These are phyloP conservation scores for Geotrichum aggregatum DNA, from an alignment of 1,139 yeast genomes.

Conservation along the genomic window DNA sequence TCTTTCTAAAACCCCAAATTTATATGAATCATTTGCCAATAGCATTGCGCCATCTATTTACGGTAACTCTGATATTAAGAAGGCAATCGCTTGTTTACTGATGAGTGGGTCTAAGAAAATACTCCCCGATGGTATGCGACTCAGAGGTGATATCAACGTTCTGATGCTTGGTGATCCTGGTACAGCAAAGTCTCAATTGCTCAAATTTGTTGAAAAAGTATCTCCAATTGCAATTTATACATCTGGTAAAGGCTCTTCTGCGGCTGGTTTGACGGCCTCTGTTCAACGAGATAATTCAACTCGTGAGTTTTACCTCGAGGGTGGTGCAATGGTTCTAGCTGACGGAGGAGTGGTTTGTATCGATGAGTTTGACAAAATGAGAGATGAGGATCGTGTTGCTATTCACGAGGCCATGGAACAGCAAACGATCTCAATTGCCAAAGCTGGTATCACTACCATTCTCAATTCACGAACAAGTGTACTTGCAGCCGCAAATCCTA, in stretches of 20 bases:
- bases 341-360: conserved; percentile 99
- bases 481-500: conserved; percentile 96
- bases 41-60: conserved; percentile 96
- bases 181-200: conserved; percentile 93
- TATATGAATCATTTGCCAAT: conserved; percentile 77
- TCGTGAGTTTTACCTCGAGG: conserved; percentile 90
- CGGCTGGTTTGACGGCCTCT: conserved; percentile 98
- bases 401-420: conserved; percentile 99
- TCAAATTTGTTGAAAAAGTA: conserved; percentile 91
- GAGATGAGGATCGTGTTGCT: conserved; percentile 98
- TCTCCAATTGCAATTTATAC: conserved; percentile 95
- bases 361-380: conserved; percentile 98
- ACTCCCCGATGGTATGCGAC: conserved; percentile 92
- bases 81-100: conserved; percentile 83
- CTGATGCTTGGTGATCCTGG: conserved; percentile 96
- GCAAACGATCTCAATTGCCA: conserved; percentile 97
- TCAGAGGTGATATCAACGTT: conserved; percentile 96
- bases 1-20: conserved; percentile 74
- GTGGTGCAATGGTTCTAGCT: conserved; percentile 99
- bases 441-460: conserved; percentile 97
- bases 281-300: conserved; percentile 89
- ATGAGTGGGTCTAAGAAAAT: conserved; percentile 94
- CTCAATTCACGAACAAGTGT: conserved; percentile 94
- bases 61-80: conserved; percentile 89
- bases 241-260: conserved; percentile 98